Base-by-base conservation (phyloP, 352 stramenopile species). In the Globisporangium okanoganense region DNA sequence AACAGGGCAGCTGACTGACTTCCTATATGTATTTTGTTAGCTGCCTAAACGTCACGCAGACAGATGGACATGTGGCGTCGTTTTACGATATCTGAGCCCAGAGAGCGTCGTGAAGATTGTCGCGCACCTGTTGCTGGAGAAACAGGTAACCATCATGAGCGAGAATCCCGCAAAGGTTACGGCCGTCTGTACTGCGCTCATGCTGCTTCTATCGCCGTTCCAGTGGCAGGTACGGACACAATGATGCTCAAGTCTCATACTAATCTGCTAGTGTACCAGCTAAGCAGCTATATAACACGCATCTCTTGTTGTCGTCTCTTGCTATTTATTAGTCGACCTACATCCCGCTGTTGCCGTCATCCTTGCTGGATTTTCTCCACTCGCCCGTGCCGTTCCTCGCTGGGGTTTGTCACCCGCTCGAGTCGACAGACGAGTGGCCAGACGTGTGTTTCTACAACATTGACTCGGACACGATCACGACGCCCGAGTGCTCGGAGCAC, bases 401-500 rank as follows among this genome's bases (percentile, higher is more conserved):
- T 2, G 85, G 82, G 10, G 45, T 51, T 2, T 90, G 80, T 31
- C 83, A 93, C 41, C 61, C 71, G 5, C 61, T 88, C 31, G 65
- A 73, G 29, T 72, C 76, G n/a, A 90, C 78, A 3, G 74, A 84
- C 18, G 82, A 95, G 12, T 95, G 85, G 83, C 64, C 78, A 7
- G 85, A 95, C 33, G 83, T 93, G 48, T 92, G 78, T 44, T 95
- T 95, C 64, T 91, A 87, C 65, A 69, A 92, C 36, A 82, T 93
- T n/a, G 83, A 95, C 52, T 70, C 58, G 1, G 70, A 91, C 43
- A 54, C 58, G 12, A 78, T 95, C 43, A 58, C 72, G 33, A 62
- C 78, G 0, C 77, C 85, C 14, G 70, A 71, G 27, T 54, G 56
- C n/a, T 76, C 73, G 36, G 66, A 71, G 38, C 71, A 87, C 43